Base-by-base conservation (phyloP, 371 early-diverging fungal species). In the Smittium culicis region DNA sequence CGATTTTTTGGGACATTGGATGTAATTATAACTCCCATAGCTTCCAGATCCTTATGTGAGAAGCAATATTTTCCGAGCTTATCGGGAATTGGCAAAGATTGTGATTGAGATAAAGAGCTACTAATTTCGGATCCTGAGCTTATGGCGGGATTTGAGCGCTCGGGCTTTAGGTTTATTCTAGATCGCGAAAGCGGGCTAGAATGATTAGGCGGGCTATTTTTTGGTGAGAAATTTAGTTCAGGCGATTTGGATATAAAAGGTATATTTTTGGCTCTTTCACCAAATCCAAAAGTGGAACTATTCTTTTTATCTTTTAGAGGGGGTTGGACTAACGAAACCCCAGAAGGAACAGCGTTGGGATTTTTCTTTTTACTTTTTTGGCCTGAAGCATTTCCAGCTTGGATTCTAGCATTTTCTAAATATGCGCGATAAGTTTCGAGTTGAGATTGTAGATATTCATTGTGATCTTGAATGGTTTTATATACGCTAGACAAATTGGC, bases 341-440 rank as follows among this genome's bases (percentile, higher is more conserved):
- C 62, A 62, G 35, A 14, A 35, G 62, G 62, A 32, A 62, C 35
- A 14, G 30, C 30, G 3, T 11, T 3, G 5, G 5, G 3, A 35
- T 62, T 62, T 35, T 62, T 62, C 29, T 64, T 64, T 17, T 64
- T 64, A 11, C 27, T 64, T 35, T 30, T 30, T 8, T 16, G 17
- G 24, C 54, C 34, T 24, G n/a, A 24, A 34, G 65, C 3, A n/a
- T 16, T 28, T 29, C 65, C 77, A 33, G 75, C 69, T 72, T 94
- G 90, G 61, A 90, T 85, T 35, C 96, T 86, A 20, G 94, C 95
- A 69, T 96, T 96, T 73, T 92, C 89, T 61, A 96, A 77, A 70
- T 96, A 96, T 0, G 91, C 92, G 79, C 92, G 91, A 80, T 96
- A 96, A 8, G 87, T 85, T 66, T 96, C 94, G 54, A 96, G 76